Percentiles rank a stretch among this genome's conserved stretches.
phyloP scores from a whole-genome alignment of 805 yeast genomes.

The Kodamaea kaohsiungensis region DNA sequence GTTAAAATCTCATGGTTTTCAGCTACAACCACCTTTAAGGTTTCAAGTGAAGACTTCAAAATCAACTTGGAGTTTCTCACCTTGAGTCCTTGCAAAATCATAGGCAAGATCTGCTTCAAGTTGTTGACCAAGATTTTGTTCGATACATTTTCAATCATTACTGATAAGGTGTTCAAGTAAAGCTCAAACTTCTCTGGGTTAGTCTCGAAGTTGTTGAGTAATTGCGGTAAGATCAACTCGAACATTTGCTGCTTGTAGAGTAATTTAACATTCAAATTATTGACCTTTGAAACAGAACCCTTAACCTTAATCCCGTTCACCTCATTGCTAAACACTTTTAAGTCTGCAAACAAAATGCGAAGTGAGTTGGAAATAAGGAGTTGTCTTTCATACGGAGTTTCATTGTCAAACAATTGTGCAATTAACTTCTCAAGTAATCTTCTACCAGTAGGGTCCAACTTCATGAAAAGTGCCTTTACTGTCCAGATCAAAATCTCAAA shows the following conservation, averaged over 20 bases:
- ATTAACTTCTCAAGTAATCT: constrained; percentile 22
- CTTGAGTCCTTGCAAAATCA: constrained; percentile 64
- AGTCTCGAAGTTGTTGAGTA: constrained; percentile 36
- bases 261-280: constrained; percentile 58
- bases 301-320: constrained; percentile 19
- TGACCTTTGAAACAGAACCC: constrained; percentile 43
- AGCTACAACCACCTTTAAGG: constrained; percentile 52
- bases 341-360: constrained; percentile 67
- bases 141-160: constrained; percentile 65
- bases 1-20: constrained; percentile 56
- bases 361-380: constrained; percentile 50
- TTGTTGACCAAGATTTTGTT: constrained; percentile 64
- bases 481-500: constrained; percentile 70
- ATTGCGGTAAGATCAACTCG: constrained; percentile 54
- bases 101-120: constrained; percentile 64
- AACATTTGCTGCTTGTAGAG: constrained; percentile 84
- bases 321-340: constrained; percentile 56
- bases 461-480: constrained; percentile 66
- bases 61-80: constrained; percentile 38
- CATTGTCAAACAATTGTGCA: constrained; percentile 22
- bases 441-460: constrained; percentile 45
- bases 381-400: constrained; percentile 17
- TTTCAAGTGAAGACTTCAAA: constrained; percentile 59
- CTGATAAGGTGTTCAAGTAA: constrained; percentile 65
- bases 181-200: constrained; percentile 39